Evolutionary conservation across 2,329 filamentous ascomycete species (phyloP), one percentile per base, ranked within the genome.

Genomic region (Paramyrothecium sp.): DNA sequence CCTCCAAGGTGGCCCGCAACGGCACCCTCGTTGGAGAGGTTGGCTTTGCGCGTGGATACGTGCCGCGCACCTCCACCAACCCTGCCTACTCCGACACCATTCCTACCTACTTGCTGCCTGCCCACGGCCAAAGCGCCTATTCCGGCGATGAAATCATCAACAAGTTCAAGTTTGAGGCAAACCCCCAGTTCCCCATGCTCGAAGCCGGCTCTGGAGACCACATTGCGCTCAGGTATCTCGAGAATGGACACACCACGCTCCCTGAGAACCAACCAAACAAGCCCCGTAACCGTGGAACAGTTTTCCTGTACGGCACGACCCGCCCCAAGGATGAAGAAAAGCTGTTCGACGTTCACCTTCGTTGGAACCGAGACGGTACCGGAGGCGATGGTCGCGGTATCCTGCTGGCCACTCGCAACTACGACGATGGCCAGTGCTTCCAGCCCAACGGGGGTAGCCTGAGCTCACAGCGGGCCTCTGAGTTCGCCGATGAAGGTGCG

Each of bases 361-460:
- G 79, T 34, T 98, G 95, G 95, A 97, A 86, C 51, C 71, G 80
- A 19, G 87, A 91, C 56, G 93, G 93, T 59, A 89, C 83, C 7
- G 92, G 93, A 20, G 94, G 93, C 21, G 88, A 97, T 70, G 81
- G 84, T 52, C 86, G 89, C 46, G 95, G 95, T 33, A 79, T 80
- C 47, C 86, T 98, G 13, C 78, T 98, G 41, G 86, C 89, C 0
- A 89, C 85, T 1, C 87, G 91, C 64, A 87, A 90, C 77, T 99
- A 87, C 71, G 95, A 98, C 67, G 95, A 99, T 66, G 90, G 89
- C 23, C 89, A 91, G 67, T 99, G 95, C 78, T 92, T 92, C 71
- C 90, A 98, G 76, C 74, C 85, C 67, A 93, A 92, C 71, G 64
- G 64, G n/a, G 77, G 78, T 3, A 54, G 65, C 21, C 86, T 92